Conservation (phyloP, 176 grass and related monocot species). For the Oropetium thomaeum region DNA sequence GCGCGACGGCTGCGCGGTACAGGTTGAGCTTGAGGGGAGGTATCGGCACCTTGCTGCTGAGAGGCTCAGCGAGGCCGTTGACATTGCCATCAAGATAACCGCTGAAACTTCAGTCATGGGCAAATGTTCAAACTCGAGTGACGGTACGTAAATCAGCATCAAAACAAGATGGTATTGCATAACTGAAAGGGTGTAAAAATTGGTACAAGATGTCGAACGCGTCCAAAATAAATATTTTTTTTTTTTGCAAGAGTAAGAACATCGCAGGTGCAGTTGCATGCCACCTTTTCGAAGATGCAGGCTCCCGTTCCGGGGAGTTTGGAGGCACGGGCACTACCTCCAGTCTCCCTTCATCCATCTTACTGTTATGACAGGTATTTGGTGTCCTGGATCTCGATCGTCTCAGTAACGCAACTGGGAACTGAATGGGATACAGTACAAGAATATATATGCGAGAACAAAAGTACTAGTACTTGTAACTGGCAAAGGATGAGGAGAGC, state of each 20-base stretch:
- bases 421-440: no score
- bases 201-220: neutral
- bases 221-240: neutral
- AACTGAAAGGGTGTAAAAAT: neutral
- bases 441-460: neutral
- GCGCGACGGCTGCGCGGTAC: slow-evolving; percentile 37
- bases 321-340: slow-evolving; percentile 10
- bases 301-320: neutral
- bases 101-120: slow-evolving; percentile 5
- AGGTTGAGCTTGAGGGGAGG: slow-evolving; percentile 33
- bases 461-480: no score
- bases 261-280: no score
- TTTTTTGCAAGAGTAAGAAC: neutral
- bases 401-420: neutral
- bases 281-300: slow-evolving; percentile 29
- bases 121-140: neutral
- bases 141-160: no score
- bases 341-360: slow-evolving; percentile 28
- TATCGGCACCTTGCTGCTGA: slow-evolving; percentile 27
- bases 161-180: neutral
- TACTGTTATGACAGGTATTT: neutral
- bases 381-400: neutral
- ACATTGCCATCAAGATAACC: neutral
- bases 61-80: slow-evolving; percentile 2
- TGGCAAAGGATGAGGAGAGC: neutral